These are phyloP conservation scores for Bryopsis sp. DNA, from an alignment of 139 green algal genomes.

Conservation along the genomic window DNA sequence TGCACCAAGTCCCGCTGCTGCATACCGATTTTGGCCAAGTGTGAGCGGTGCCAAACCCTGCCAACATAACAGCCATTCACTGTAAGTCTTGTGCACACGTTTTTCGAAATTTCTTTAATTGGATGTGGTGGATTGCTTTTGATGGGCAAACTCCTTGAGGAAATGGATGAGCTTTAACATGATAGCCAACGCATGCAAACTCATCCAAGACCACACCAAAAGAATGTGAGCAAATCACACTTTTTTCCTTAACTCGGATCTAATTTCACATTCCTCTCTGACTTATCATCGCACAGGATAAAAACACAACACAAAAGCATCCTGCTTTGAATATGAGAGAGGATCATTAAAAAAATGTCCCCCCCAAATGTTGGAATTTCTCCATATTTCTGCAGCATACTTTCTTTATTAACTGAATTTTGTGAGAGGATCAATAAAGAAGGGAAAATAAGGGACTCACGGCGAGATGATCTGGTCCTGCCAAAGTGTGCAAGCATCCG, in stretches of 20 bases:
- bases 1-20: not conserved
- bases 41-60: constrained; percentile 20
- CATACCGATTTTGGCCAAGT: not conserved
- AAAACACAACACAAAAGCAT: not conserved
- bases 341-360: not conserved
- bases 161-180: not conserved
- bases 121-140: not conserved
- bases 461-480: constrained; percentile 92
- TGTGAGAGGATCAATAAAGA: not conserved
- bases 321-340: constrained; percentile 7
- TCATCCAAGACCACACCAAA: not conserved
- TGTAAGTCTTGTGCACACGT: not conserved
- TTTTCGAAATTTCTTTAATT: not conserved
- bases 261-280: too few species aligned
- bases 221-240: not conserved
- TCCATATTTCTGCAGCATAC: too few species aligned
- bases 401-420: not conserved
- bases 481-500: constrained; percentile 90
- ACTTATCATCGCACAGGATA: too few species aligned
- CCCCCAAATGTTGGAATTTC: not conserved
- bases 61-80: constrained; percentile 41
- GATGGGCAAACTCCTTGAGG: not conserved
- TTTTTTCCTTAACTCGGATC: too few species aligned
- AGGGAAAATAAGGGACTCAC: constrained; percentile 29
- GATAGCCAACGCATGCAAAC: not conserved